Percentiles rank a stretch among this genome's conserved stretches.
These are phyloP conservation scores for Trametes cinnabarina DNA, from an alignment of 768 basidiomycete genomes.

Conservation along the genomic window DNA sequence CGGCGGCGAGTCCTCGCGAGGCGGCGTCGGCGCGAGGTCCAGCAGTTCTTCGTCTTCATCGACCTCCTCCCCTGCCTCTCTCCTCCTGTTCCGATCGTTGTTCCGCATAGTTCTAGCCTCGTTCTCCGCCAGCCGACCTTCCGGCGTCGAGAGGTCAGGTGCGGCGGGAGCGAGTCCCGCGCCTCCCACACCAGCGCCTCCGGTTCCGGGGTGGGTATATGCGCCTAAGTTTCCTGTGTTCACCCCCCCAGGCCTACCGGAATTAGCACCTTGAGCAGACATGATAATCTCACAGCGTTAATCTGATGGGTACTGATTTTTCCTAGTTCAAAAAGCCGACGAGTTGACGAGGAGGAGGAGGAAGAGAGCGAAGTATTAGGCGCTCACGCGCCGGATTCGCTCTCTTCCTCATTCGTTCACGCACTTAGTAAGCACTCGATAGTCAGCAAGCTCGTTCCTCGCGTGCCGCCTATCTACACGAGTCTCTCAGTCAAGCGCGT, in stretches of 20 bases:
- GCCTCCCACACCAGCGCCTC: background rate
- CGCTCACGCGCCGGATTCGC: background rate
- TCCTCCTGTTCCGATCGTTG: background rate
- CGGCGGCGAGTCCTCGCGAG: background rate
- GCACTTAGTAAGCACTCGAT: slow-evolving; percentile 3
- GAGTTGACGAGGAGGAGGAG: background rate
- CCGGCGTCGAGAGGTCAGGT: background rate
- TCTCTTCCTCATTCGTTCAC: background rate
- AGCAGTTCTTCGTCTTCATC: background rate
- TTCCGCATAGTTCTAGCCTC: background rate
- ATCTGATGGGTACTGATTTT: background rate
- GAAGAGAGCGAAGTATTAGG: background rate
- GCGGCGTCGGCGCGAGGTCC: background rate
- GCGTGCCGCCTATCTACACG: background rate
- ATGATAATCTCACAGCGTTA: too few species aligned
- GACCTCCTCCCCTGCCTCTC: background rate
- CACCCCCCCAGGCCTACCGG: background rate
- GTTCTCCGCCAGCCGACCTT: background rate
- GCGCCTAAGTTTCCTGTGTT: background rate
- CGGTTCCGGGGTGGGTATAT: background rate
- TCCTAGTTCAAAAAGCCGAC: background rate
- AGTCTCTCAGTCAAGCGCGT: background rate
- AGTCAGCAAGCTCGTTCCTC: background rate
- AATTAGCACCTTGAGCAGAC: background rate
- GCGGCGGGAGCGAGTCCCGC: background rate